A percentile compares a stretch with the other conserved stretches of the same genome.
Conservation (phyloP, 129 eudicot genomes). For the Centella asiatica region DNA sequence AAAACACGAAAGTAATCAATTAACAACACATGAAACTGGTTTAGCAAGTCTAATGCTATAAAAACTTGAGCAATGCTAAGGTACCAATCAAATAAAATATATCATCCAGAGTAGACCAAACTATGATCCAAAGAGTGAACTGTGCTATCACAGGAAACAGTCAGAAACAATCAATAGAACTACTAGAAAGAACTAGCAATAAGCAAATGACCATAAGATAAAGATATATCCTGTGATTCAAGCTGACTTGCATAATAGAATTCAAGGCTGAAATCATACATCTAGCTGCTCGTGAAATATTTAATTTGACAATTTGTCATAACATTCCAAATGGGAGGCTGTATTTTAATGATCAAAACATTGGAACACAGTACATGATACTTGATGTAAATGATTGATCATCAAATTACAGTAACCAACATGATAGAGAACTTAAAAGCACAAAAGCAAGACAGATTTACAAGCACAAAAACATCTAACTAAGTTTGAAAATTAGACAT, state of each 20-base stretch:
- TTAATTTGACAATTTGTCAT: not conserved
- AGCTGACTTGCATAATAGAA: not conserved
- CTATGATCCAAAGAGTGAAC: not conserved
- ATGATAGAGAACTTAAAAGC: constrained; percentile 13
- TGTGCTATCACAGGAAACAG: not conserved
- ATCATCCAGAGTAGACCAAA: not conserved
- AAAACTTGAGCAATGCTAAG: no score
- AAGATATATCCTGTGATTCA: not conserved
- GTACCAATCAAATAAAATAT: not conserved
- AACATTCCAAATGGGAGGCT: constrained; percentile 31
- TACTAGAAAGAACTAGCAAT: not conserved
- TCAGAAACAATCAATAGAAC: not conserved
- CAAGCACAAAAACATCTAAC: constrained; percentile 34
- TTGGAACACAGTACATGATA: not conserved
- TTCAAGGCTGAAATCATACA: not conserved
- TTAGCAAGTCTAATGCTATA: no score
- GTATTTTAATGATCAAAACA: constrained; percentile 53
- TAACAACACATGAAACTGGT: no score
- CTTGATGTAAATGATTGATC: constrained; percentile 37
- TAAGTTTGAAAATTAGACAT: constrained; percentile 12
- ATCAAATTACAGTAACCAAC: constrained; percentile 49
- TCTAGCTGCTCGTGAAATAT: not conserved
- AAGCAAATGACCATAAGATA: not conserved
- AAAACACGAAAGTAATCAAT: no score
- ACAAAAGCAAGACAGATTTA: constrained; percentile 38